Conservation (phyloP, 345 rosid genomes). For the Alliaria petiolata region DNA sequence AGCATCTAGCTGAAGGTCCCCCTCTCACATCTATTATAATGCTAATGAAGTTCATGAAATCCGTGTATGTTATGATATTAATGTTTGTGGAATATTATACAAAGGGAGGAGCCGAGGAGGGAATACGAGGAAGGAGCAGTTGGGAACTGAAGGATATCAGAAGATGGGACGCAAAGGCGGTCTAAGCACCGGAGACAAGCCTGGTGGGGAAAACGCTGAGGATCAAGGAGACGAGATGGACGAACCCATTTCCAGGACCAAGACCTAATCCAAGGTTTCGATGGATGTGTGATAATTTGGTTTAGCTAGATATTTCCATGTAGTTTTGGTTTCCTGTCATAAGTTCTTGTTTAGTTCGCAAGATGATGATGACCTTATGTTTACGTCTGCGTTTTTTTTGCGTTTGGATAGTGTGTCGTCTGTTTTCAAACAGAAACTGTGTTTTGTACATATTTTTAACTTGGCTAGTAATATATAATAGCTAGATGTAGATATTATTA, state of each 20-base stretch:
- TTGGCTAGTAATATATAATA: too few species aligned
- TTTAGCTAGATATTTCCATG: neutral
- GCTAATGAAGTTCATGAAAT: neutral
- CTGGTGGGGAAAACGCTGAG: constrained; percentile 33
- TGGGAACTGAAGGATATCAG: constrained; percentile 57
- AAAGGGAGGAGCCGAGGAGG: constrained; percentile 66
- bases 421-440: too few species aligned
- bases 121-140: constrained; percentile 51
- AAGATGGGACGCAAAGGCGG: constrained; percentile 61
- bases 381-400: neutral
- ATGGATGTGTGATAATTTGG: neutral
- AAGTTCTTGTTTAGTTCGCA: neutral
- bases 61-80: neutral
- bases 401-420: neutral
- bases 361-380: constrained; percentile 3
- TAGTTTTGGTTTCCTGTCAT: neutral
- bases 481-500: too few species aligned
- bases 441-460: too few species aligned
- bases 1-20: constrained; percentile 76
- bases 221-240: constrained; percentile 34
- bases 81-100: neutral
- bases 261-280: neutral
- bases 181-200: constrained; percentile 36
- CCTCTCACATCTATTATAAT: neutral
- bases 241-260: constrained; percentile 43